These are phyloP conservation scores for Ophiocordyceps camponoti-saundersi DNA, from an alignment of 2,329 filamentous ascomycete genomes.

Conservation along the genomic window DNA sequence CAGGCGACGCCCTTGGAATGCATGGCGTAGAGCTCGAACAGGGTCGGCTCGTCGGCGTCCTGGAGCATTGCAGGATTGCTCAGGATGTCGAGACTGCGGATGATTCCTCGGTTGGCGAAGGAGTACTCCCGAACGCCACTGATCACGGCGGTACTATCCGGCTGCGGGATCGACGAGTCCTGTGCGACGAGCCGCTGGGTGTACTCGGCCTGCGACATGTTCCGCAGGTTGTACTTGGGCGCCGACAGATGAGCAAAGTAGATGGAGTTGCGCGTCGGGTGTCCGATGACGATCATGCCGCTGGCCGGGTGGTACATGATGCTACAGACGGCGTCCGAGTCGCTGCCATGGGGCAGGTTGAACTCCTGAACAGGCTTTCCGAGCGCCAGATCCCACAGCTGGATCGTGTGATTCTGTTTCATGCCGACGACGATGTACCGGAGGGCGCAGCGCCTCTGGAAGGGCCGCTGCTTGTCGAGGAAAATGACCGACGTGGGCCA, in stretches of 20 bases:
- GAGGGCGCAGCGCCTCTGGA: conserved; percentile 74
- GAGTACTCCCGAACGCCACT: conserved; percentile 94
- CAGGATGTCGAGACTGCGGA: conserved; percentile 83
- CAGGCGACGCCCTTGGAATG: conserved; percentile 95
- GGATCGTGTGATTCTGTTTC: conserved; percentile 97
- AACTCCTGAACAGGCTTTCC: conserved; percentile 94
- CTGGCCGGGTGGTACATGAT: conserved; percentile 85
- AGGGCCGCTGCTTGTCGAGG: conserved; percentile 89
- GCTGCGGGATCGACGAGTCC: conserved; percentile 58
- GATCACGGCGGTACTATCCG: conserved; percentile 92
- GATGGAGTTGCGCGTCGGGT: conserved; percentile 91
- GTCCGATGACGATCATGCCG: conserved; percentile 86
- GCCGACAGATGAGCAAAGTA: conserved; percentile 94
- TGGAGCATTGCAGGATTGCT: conserved; percentile 48
- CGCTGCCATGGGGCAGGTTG: conserved; percentile 87
- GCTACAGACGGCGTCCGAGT: conserved; percentile 95
- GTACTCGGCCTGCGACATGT: conserved; percentile 76
- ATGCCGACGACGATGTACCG: conserved; percentile 94
- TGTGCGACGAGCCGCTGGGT: conserved; percentile 61
- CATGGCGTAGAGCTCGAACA: conserved; percentile 95
- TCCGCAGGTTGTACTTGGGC: conserved; percentile 73
- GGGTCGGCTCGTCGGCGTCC: conserved; percentile 48
- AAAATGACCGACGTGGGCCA: conserved; percentile 94
- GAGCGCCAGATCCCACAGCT: conserved; percentile 93
- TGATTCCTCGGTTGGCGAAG: conserved; percentile 67